A percentile compares a stretch with the other conserved stretches of the same genome.
phyloP scores from a whole-genome alignment of 257 asterid genomes.

The Primulina tabacum region DNA sequence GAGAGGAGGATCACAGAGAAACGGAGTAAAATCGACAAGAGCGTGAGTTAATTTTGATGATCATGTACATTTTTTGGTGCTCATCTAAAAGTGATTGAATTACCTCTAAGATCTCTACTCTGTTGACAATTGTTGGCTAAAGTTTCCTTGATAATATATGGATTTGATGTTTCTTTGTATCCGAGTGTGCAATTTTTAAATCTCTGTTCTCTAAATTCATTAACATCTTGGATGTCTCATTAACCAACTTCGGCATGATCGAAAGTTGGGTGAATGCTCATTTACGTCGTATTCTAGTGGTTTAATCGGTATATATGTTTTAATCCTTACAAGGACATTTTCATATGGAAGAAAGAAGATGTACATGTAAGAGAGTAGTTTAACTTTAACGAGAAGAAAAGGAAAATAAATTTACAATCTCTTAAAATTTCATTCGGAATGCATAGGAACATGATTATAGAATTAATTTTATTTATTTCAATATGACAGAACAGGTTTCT shows the following conservation, averaged over 20 bases:
- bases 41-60: constrained; percentile 41
- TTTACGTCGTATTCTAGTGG: neutral
- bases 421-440: neutral
- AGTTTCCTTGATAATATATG: no score
- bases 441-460: neutral
- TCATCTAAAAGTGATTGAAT: neutral
- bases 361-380: neutral
- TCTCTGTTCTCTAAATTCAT: neutral
- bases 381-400: neutral
- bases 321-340: neutral
- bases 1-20: constrained; percentile 75
- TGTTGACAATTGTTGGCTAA: neutral
- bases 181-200: neutral
- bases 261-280: neutral
- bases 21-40: constrained; percentile 69
- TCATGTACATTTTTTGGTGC: constrained; percentile 3
- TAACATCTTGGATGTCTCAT: neutral
- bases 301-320: neutral
- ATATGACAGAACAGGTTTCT: neutral
- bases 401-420: neutral
- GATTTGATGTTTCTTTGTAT: neutral
- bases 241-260: neutral
- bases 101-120: neutral
- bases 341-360: neutral
- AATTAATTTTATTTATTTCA: neutral